A percentile compares a stretch with the other conserved stretches of the same genome.
These are phyloP conservation scores for Aureobasidium sp. DNA, from an alignment of 2,329 filamentous ascomycete species.

Conservation along the genomic window DNA sequence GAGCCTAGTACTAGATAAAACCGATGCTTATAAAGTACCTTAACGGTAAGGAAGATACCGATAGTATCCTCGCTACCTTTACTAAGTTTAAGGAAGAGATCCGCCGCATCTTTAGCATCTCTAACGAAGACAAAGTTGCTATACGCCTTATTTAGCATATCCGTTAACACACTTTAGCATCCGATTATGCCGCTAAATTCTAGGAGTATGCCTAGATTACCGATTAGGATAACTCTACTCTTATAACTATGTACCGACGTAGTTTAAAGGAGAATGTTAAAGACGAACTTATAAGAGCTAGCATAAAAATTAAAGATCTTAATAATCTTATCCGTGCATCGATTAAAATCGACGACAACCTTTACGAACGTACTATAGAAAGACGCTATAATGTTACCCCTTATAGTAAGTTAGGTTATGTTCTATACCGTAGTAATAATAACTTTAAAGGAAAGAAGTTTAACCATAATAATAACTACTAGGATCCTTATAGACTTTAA, in stretches of 20 bases:
- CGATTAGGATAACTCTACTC: neutral
- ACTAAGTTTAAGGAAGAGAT: slow-evolving; percentile 1
- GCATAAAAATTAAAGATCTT: no score
- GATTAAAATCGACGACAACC: no score
- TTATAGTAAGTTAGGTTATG: no score
- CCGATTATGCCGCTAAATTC: neutral
- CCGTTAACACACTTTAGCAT: no score
- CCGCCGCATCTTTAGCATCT: no score
- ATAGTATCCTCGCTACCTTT: neutral
- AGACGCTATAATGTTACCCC: neutral
- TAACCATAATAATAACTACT: neutral
- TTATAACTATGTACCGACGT: no score
- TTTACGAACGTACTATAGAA: slow-evolving; percentile 1
- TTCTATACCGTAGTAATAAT: neutral
- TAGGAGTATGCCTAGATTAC: neutral
- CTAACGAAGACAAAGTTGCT: no score
- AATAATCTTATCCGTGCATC: no score
- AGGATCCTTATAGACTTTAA: neutral
- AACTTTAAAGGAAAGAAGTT: slow-evolving; percentile 5
- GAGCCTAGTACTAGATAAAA: slow-evolving; percentile 5
- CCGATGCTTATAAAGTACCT: neutral
- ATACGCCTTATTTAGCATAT: no score
- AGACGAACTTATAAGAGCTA: no score
- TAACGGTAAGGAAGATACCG: neutral
- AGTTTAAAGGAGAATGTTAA: no score